Conservation (phyloP, 2,329 filamentous ascomycete genomes). For the Sclerotinia trifoliorum region DNA sequence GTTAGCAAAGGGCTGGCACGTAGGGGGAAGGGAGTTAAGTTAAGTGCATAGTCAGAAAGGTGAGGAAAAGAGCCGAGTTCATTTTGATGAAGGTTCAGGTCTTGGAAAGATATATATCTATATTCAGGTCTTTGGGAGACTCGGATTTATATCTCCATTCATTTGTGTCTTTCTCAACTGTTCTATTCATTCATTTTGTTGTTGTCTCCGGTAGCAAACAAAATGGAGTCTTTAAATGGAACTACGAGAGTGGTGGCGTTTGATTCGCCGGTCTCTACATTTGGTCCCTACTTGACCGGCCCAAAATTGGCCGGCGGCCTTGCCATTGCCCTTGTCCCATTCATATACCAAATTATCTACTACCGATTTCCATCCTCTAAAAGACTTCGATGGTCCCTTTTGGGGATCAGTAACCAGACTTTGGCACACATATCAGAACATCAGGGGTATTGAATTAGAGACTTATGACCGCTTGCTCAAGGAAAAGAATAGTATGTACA, state of each 20-base stretch:
- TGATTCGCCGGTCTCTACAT: not conserved
- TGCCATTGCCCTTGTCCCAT: not conserved
- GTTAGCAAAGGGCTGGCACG: not conserved
- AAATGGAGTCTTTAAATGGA: constrained; percentile 1
- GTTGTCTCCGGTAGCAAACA: not conserved
- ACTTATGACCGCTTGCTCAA: constrained; percentile 45
- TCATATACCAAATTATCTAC: constrained; percentile 46
- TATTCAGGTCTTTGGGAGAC: not conserved
- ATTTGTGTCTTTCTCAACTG: not conserved
- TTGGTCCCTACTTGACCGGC: not conserved
- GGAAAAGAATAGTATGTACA: constrained; percentile 48
- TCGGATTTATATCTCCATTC: constrained; percentile 1
- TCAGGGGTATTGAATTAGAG: constrained; percentile 48
- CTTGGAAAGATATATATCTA: not conserved
- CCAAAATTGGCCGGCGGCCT: constrained; percentile 1
- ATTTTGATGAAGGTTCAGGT: not conserved
- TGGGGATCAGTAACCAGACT: constrained; percentile 52
- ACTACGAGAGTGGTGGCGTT: not conserved
- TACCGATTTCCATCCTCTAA: constrained; percentile 53
- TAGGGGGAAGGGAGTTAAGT: not conserved
- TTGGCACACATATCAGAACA: constrained; percentile 54
- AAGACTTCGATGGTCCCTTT: constrained; percentile 54
- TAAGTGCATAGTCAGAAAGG: not conserved
- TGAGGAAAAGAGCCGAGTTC: constrained; percentile 13
- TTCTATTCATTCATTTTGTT: not conserved